Conservation (phyloP, 116 monocot species). For the Zostera marina region DNA sequence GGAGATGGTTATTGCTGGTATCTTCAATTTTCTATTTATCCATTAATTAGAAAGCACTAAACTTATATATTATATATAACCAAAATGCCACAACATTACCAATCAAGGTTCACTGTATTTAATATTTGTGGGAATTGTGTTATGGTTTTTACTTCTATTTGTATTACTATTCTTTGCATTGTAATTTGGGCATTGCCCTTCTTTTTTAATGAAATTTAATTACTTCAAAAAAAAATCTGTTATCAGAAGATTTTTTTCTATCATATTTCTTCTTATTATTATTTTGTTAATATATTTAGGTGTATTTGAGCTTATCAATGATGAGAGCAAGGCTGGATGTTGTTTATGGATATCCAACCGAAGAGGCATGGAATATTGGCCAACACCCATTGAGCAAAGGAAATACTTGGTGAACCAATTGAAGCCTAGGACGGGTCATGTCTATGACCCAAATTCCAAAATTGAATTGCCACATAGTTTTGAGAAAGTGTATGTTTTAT, state of each 20-base stretch:
- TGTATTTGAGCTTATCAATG: slow-evolving; percentile 69
- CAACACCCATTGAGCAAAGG: slow-evolving; percentile 43
- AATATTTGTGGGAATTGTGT: no score
- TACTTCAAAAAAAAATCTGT: no score
- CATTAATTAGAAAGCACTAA: neutral
- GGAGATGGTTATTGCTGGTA: slow-evolving; percentile 77
- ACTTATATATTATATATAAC: neutral
- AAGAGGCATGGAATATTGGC: slow-evolving; percentile 90
- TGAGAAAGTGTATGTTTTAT: slow-evolving; percentile 55
- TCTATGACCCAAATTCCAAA: slow-evolving; percentile 16
- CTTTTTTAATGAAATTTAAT: no score
- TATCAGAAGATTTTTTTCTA: neutral
- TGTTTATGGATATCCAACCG: slow-evolving; percentile 88
- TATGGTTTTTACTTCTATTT: no score
- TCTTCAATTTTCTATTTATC: neutral
- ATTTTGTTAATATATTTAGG: slow-evolving; percentile 24
- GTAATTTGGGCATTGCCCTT: no score
- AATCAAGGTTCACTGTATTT: neutral
- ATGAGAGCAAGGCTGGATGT: slow-evolving; percentile 85
- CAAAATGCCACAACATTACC: neutral
- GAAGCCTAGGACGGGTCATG: slow-evolving; percentile 18
- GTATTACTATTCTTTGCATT: no score
- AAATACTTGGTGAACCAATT: slow-evolving; percentile 31
- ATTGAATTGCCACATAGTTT: slow-evolving; percentile 40
- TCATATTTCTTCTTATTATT: slow-evolving; percentile 4